Base-by-base conservation (phyloP, 2,329 filamentous ascomycete genomes). In the Epichloe uncinata region DNA sequence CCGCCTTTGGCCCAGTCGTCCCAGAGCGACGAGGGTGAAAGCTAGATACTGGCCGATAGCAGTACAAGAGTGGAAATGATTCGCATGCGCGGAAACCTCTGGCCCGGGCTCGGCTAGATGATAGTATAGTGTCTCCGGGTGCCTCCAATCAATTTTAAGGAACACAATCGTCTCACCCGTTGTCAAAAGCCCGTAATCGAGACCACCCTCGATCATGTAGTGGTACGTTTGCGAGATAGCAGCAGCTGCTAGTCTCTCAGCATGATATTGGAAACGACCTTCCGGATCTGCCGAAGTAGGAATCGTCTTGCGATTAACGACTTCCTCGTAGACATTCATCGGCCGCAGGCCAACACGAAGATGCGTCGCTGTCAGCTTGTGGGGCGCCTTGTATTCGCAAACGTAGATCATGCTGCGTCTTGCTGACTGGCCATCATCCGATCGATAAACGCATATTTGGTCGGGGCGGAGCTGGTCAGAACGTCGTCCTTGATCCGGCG, bases 201-300 rank as follows among this genome's bases (percentile, higher is more conserved):
- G 60, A 0, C 73, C 68, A 15, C 58, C 60, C 49, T 69, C 55
- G n/a, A 77, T 65, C 66, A 77, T 77, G 56, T 75, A 74, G 38
- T 71, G 65, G 54, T 70, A 77, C 1, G 66, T 68, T 58, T 77
- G 68, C 3, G 69, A 69, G 36, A 77, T 57, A n/a, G 71, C 66
- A 18, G 71, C 64, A 8, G 66, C 63, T 0, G 67, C 58, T 4
- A 71, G 60, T 52, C 57, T 64, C 48, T 68, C 64, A 16, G 65
- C 65, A 35, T 63, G 53, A 42, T 70, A 64, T 38, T 61, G 52
- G 47, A 67, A 66, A 7, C 54, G 61, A n/a, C 62, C 65, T 5
- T 62, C 62, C 34, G 53, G 58, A 51, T 63, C 53, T 2, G 45
- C 38, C 1, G 46, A 51, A 15, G 55, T 38, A 61, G 36, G 36